Base-by-base conservation (phyloP, 305 asterid genomes). In the Andrographis paniculata region DNA sequence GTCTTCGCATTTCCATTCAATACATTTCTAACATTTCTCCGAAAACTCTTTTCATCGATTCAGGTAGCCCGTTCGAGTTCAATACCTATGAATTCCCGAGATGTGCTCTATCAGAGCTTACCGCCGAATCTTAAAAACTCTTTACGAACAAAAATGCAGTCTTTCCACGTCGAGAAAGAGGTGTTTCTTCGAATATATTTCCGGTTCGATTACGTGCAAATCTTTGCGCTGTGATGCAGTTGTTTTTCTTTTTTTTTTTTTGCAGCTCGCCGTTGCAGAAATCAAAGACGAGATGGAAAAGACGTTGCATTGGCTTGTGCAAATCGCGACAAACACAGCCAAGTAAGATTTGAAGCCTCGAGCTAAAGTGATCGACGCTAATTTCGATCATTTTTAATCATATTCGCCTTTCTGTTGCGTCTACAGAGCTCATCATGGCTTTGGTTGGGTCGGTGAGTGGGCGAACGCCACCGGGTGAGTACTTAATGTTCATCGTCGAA, bases 391-490 rank as follows among this genome's bases (percentile, higher is more conserved):
- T 3, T 24, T 24, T 27, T 36, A n/a, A 67, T 19, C 20, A 47
- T 48, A 43, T 40, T 46, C 48, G 18, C 36, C 49, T 20, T 24
- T 24, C 27, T n/a, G n/a, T 35, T 58, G 28, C 14, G 38, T 48
- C 58, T 38, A 48, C 73, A 85, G 95, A 60, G 95, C 85, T 47
- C 81, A 85, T 68, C 85, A 85, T 48, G 95, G 95, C 57, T 84
- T 80, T 48, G 95, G 95, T 38, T 84, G 95, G 95, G 95, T 84
- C 33, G 95, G 95, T 58, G 95, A 85, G 69, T 85, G 95, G 95
- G 95, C 65, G 39, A 72, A 24, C 8, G 30, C 59, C 69, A 61
- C 79, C 3, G 87, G 91, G 93, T 84, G 57, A 81, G 95, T 68
- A 21, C 36, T 38, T 20, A 56, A 16, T 35, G 14, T 45, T 1